These are phyloP conservation scores for Pichia californica DNA, from an alignment of 805 yeast genomes.

Conservation along the genomic window DNA sequence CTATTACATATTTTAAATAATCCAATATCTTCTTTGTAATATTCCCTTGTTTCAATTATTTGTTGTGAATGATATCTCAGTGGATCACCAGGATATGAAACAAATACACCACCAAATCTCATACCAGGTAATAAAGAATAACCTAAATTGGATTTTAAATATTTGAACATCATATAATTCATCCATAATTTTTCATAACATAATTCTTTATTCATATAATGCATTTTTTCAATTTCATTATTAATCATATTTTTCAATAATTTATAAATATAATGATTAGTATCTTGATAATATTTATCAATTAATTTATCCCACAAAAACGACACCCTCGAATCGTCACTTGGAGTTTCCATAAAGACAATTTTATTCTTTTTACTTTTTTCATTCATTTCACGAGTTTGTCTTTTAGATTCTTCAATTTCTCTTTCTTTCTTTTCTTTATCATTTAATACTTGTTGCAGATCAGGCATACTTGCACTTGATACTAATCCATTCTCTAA, in stretches of 20 bases:
- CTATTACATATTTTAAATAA: slow-evolving; percentile 62
- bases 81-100: slow-evolving; percentile 95
- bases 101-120: slow-evolving; percentile 82
- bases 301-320: slow-evolving; percentile 1
- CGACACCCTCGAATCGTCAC: slow-evolving; percentile 10
- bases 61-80: slow-evolving; percentile 83
- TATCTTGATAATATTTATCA: neutral
- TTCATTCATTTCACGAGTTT: slow-evolving; percentile 7
- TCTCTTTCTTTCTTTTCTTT: neutral
- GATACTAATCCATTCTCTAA: slow-evolving; percentile 5
- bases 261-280: neutral
- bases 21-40: slow-evolving; percentile 46
- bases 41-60: slow-evolving; percentile 49
- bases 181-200: slow-evolving; percentile 10
- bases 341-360: slow-evolving; percentile 18
- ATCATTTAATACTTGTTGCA: slow-evolving; percentile 5
- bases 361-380: slow-evolving; percentile 10
- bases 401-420: slow-evolving; percentile 1
- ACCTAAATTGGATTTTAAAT: slow-evolving; percentile 16
- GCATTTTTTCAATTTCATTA: slow-evolving; percentile 1
- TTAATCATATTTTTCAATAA: slow-evolving; percentile 6
- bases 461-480: slow-evolving; percentile 15
- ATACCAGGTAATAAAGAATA: slow-evolving; percentile 74
- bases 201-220: neutral
- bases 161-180: slow-evolving; percentile 18